Evolutionary conservation across 1,284 basidiomycete species (phyloP), one percentile per base, ranked within the genome.

Genomic region (Moesziomyces sp.): DNA sequence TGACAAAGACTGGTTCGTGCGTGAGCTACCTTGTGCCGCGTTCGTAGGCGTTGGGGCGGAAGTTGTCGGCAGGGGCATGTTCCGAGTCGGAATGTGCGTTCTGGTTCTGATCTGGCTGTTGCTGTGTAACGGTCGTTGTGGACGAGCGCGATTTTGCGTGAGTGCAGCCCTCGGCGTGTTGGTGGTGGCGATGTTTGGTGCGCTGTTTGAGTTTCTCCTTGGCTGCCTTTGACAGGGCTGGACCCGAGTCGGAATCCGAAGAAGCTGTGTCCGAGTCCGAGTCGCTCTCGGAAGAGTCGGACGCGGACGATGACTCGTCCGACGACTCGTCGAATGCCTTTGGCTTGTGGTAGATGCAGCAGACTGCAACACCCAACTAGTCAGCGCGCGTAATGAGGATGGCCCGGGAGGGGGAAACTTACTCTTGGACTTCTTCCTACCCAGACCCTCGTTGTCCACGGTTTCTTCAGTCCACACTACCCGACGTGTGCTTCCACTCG

Each of bases 331-430:
- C 81, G 49, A 81, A 82, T 0, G 81, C 71, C 21, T 77, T 67
- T 5, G 77, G 79, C 44, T 82, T 83, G 53, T 82, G 81, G 51
- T 78, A 83, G 55, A 83, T 83, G 59, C 81, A 83, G 52, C 81
- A 83, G 49, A 83, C 78, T 80, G 26, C 0, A 7, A 7, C 26
- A 28, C 26, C 5, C 5, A 7, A 28, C 26, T 6, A 7, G 26
- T 28, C 26, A 28, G 26, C 26, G 26, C 26, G 26, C 26, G 6
- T 28, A 7, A 1, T 28, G 26, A 7, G 26, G 6, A 7, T 7
- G 26, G 26, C 5, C 26, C 5, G 42, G 18, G n/a, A 19, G 35
- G 46, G 28, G 23, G 16, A n/a, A 7, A 70, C 79, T 56, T 53
- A 81, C 79, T 80, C 48, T 83, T 83, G 52, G 74, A 77, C 30